These are phyloP conservation scores for Colletotrichum spaethianum DNA, from an alignment of 2,329 filamentous ascomycete genomes.

Conservation along the genomic window DNA sequence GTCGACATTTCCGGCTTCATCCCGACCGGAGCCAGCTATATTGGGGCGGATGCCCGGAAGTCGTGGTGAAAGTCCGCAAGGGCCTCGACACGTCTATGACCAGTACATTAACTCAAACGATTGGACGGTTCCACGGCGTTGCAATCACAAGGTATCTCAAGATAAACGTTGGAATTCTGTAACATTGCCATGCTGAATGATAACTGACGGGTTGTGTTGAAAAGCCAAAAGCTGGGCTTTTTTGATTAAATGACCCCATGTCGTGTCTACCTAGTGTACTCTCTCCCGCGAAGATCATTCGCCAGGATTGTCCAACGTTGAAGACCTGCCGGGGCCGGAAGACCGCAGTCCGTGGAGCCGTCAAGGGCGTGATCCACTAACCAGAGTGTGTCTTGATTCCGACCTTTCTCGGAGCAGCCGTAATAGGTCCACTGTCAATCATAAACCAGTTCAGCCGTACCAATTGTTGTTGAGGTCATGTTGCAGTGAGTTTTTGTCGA, in stretches of 20 bases:
- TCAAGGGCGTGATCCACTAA: constrained; percentile 14
- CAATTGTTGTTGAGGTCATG: constrained; percentile 9
- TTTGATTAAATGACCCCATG: background rate
- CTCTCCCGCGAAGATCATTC: constrained; percentile 10
- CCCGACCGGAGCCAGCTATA: background rate
- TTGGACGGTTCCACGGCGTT: background rate
- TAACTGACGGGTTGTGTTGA: background rate
- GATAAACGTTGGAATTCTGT: no score
- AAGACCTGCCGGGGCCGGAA: constrained; percentile 25
- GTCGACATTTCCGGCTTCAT: background rate
- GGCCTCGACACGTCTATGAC: background rate
- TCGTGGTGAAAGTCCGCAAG: background rate
- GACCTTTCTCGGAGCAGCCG: constrained; percentile 16
- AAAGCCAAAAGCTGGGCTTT: background rate
- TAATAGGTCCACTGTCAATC: constrained; percentile 14
- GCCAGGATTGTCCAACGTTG: constrained; percentile 7
- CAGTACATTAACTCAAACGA: background rate
- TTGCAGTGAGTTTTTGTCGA: background rate
- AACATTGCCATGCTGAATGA: background rate
- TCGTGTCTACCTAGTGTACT: background rate
- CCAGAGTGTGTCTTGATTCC: constrained; percentile 10
- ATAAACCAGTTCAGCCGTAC: constrained; percentile 18
- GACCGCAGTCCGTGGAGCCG: constrained; percentile 24
- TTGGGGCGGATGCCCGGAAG: background rate
- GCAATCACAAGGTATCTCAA: no score